Percentiles rank a stretch among this genome's conserved stretches.
These are phyloP conservation scores for Amanita muscaria DNA, from an alignment of 768 basidiomycete species.

Conservation along the genomic window DNA sequence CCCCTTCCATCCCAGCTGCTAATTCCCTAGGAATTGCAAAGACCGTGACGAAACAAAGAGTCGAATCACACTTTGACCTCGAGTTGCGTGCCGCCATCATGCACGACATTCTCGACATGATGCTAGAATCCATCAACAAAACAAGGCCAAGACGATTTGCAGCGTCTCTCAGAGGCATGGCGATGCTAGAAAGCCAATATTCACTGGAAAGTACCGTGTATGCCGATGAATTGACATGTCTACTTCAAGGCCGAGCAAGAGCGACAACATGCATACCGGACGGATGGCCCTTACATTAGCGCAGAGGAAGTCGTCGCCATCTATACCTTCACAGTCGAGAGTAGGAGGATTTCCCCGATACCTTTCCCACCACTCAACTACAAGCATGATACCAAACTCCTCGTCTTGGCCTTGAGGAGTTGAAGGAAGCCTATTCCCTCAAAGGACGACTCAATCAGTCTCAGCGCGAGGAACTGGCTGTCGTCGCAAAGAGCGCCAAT, in stretches of 20 bases:
- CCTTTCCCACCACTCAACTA: conserved; percentile 99
- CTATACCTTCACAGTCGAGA: conserved; percentile 97
- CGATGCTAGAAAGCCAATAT: conserved; percentile 96
- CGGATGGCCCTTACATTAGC: conserved; percentile 98
- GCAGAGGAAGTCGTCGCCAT: conserved; percentile 98
- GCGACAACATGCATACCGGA: conserved; percentile 95
- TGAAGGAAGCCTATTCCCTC: conserved; percentile 98
- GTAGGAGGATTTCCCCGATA: conserved; percentile 95
- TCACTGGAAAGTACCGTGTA: conserved; percentile 99
- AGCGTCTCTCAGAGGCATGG: conserved; percentile 98
- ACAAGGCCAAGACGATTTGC: conserved; percentile 98
- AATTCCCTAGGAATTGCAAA: conserved; percentile 93
- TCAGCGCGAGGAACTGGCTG: conserved; percentile 93
- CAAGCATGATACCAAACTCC: conserved; percentile 97
- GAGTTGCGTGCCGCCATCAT: conserved; percentile 97
- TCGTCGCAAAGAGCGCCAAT: conserved; percentile 81
- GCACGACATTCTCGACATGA: conserved; percentile 99
- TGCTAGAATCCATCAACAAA: conserved; percentile 99
- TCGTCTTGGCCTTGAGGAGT: conserved; percentile 96
- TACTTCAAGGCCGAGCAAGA: conserved; percentile 99
- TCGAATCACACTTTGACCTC: conserved; percentile 97
- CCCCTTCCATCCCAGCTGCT: too few relatives aligned
- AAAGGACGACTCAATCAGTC: conserved; percentile 95
- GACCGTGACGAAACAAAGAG: conserved; percentile 98
- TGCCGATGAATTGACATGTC: conserved; percentile 97